Percentiles rank a stretch among this genome's conserved stretches.
Evolutionary conservation across 768 basidiomycete species (phyloP).

Genomic region (Pleurotus tuoliensis): DNA sequence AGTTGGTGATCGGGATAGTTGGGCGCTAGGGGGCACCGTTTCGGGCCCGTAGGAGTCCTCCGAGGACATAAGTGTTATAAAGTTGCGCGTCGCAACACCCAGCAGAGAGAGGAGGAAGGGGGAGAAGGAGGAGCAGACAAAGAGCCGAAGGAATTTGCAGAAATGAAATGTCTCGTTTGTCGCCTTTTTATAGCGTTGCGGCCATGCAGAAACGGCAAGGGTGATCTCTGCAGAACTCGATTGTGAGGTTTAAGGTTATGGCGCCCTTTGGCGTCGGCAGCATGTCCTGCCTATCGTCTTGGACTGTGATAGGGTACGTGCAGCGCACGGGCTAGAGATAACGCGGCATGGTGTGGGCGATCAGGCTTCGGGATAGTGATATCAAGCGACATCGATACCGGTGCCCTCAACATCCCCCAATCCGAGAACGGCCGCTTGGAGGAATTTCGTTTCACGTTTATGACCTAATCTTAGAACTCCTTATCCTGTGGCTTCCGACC

Average conservation of each 20-base stretch:
- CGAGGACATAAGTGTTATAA: neutral
- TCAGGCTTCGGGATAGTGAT: neutral
- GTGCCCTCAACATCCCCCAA: neutral
- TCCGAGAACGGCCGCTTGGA: conserved; percentile 3
- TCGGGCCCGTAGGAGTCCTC: neutral
- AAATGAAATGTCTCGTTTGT: neutral
- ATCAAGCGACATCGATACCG: neutral
- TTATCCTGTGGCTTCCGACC: neutral
- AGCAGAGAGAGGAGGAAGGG: neutral
- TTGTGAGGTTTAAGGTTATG: conserved; percentile 1
- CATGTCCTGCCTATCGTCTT: neutral
- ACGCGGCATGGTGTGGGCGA: neutral
- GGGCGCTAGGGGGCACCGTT: conserved; percentile 5
- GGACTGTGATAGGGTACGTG: neutral
- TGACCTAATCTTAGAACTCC: neutral
- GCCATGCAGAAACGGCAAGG: conserved; percentile 1
- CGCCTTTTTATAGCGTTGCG: conserved; percentile 5
- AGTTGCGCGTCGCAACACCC: neutral
- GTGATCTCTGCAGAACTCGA: conserved; percentile 1
- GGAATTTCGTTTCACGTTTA: neutral
- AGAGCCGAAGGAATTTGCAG: too few relatives aligned
- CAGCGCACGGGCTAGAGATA: neutral
- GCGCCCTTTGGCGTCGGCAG: conserved; percentile 2
- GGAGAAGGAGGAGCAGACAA: neutral
- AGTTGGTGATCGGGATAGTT: conserved; percentile 6